Evolutionary conservation across 306 rosid genomes (phyloP).

Genomic region (Medicago arabica): DNA sequence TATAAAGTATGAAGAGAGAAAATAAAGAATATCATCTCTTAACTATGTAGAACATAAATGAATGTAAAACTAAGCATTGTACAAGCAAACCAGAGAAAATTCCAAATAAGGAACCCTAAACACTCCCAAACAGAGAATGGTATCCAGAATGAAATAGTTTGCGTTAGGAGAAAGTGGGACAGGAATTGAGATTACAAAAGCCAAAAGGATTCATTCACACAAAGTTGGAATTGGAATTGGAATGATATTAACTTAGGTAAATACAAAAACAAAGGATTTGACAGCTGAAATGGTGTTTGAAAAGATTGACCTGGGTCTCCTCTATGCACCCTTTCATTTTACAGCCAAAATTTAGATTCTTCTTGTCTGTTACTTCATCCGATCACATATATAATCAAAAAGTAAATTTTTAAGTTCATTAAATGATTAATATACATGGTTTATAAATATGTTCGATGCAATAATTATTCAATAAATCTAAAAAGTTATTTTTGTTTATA

Average conservation of each 20-base stretch:
- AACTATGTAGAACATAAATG: not conserved
- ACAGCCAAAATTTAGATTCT: conserved; percentile 46
- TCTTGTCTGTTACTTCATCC: conserved; percentile 45
- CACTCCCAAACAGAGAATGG: not conserved
- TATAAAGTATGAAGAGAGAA: not conserved
- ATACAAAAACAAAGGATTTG: conserved; percentile 59
- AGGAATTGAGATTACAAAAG: conserved; percentile 41
- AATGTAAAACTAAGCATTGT: not conserved
- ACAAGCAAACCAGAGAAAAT: not conserved
- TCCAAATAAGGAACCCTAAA: not conserved
- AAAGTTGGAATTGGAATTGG: conserved; percentile 47
- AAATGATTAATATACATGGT: no score
- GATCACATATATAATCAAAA: no score
- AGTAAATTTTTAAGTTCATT: no score
- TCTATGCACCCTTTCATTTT: conserved; percentile 51
- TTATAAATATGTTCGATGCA: no score
- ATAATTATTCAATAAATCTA: no score
- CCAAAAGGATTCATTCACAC: conserved; percentile 17
- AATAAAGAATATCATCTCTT: not conserved
- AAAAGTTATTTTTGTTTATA: no score
- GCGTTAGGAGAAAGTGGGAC: conserved; percentile 51
- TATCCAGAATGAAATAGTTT: no score
- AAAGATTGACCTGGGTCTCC: conserved; percentile 77
- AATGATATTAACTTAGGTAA: conserved; percentile 46
- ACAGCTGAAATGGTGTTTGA: conserved; percentile 57